A percentile compares a stretch with the other conserved stretches of the same genome.
phyloP scores from a whole-genome alignment of 768 basidiomycete species.

The Pleurotus pulmonarius region DNA sequence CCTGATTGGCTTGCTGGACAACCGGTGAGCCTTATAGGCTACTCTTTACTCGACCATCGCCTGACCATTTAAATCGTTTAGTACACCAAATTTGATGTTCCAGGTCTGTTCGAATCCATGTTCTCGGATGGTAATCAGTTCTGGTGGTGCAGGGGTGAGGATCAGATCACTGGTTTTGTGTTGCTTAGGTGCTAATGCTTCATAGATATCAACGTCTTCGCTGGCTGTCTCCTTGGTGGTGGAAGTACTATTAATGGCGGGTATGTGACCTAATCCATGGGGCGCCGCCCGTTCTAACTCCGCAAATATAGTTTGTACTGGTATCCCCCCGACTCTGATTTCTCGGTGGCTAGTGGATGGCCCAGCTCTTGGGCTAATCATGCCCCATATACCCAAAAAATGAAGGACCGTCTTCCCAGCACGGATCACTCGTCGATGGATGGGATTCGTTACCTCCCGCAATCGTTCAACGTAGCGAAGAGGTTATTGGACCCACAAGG shows the following conservation, averaged over 20 bases:
- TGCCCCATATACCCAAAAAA: slow-evolving; percentile 41
- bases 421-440: slow-evolving; percentile 61
- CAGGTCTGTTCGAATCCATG: slow-evolving; percentile 64
- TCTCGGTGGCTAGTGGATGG: slow-evolving; percentile 47
- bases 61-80: slow-evolving; percentile 17
- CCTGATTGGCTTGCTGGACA: slow-evolving; percentile 45
- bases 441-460: slow-evolving; percentile 53
- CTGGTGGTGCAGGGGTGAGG: slow-evolving; percentile 62
- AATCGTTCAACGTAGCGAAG: slow-evolving; percentile 39
- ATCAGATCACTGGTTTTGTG: not conserved
- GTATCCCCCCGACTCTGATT: slow-evolving; percentile 49
- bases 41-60: not conserved
- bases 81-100: slow-evolving; percentile 65
- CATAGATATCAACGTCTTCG: slow-evolving; percentile 55
- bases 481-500: slow-evolving; percentile 45
- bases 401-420: slow-evolving; percentile 48
- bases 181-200: not conserved
- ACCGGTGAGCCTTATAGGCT: slow-evolving; percentile 27
- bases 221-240: slow-evolving; percentile 61
- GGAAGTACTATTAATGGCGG: slow-evolving; percentile 64
- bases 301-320: slow-evolving; percentile 40
- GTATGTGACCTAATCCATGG: slow-evolving; percentile 26
- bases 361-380: slow-evolving; percentile 54
- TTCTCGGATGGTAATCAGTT: slow-evolving; percentile 53
- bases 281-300: not conserved